Percentiles rank a stretch among this genome's conserved stretches.
phyloP scores from a whole-genome alignment of 331 rosid genomes.

The Telfairia occidentalis region DNA sequence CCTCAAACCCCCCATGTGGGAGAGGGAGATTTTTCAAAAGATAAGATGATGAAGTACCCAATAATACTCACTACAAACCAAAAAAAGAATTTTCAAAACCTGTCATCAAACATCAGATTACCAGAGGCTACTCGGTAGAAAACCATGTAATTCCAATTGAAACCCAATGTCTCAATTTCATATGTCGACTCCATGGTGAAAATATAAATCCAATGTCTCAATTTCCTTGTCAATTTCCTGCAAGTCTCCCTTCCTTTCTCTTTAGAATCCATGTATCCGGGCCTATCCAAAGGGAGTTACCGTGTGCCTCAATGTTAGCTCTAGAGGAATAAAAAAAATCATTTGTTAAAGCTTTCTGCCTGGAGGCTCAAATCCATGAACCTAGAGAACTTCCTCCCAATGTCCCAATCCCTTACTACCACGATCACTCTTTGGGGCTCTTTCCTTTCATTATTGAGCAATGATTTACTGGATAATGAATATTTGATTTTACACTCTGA shows the following conservation, averaged over 20 bases:
- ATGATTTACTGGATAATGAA: not conserved
- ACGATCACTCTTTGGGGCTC: not conserved
- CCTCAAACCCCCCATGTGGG: not conserved
- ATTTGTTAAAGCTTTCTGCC: not conserved
- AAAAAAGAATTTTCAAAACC: not conserved
- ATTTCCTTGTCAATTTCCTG: not conserved
- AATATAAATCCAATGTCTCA: not conserved
- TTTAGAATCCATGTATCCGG: not conserved
- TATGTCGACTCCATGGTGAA: not conserved
- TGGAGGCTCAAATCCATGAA: not conserved
- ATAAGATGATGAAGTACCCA: not conserved
- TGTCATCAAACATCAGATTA: not conserved
- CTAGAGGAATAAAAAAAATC: not conserved
- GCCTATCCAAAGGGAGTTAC: not conserved
- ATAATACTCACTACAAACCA: not conserved
- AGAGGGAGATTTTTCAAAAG: not conserved
- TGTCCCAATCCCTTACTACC: not conserved
- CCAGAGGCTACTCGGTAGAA: not conserved
- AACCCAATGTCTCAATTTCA: not conserved
- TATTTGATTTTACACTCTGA: not conserved
- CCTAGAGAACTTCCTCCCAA: not conserved
- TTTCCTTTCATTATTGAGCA: not conserved
- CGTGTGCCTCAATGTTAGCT: not conserved
- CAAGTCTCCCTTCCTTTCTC: not conserved
- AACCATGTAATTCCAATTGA: not conserved